Evolutionary conservation across 164 flowering plant genomes (phyloP).

Genomic region (Vitis rotundifolia): DNA sequence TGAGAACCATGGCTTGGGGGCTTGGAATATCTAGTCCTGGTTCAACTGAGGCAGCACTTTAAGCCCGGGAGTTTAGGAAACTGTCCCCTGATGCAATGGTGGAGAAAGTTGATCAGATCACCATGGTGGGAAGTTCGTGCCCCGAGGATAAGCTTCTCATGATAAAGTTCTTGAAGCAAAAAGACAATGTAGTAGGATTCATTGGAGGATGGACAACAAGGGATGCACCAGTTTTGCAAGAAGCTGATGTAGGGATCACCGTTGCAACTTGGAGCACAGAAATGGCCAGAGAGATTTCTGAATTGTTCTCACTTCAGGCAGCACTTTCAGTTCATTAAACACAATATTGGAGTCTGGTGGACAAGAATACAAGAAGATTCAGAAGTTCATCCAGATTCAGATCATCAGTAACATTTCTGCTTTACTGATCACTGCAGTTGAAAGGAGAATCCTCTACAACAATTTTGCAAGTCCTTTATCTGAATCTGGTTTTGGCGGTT

Average conservation of each 20-base stretch:
- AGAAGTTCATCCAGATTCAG: slow-evolving; percentile 26
- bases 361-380: slow-evolving; percentile 18
- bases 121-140: slow-evolving; percentile 17
- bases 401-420: slow-evolving; percentile 18
- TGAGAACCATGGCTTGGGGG: slow-evolving; percentile 4
- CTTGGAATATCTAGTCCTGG: slow-evolving; percentile 9
- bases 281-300: slow-evolving; percentile 15
- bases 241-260: slow-evolving; percentile 28
- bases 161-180: slow-evolving; percentile 9
- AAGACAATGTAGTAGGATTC: slow-evolving; percentile 24
- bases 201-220: slow-evolving; percentile 11
- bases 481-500: slow-evolving; percentile 19
- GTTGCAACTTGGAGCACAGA: slow-evolving; percentile 11
- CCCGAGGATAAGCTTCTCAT: slow-evolving; percentile 17
- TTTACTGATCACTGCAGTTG: slow-evolving; percentile 10
- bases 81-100: slow-evolving; percentile 1
- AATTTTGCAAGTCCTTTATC: slow-evolving; percentile 18
- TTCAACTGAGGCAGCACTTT: slow-evolving; percentile 1
- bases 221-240: slow-evolving; percentile 23
- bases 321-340: neutral
- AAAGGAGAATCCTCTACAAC: slow-evolving; percentile 23
- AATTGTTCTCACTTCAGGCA: slow-evolving; percentile 4
- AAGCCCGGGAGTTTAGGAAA: slow-evolving; percentile 11
- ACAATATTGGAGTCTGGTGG: slow-evolving; percentile 4
- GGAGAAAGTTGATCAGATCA: slow-evolving; percentile 9